Conservation (phyloP, 2,329 filamentous ascomycete genomes). For the Fusarium sp. region DNA sequence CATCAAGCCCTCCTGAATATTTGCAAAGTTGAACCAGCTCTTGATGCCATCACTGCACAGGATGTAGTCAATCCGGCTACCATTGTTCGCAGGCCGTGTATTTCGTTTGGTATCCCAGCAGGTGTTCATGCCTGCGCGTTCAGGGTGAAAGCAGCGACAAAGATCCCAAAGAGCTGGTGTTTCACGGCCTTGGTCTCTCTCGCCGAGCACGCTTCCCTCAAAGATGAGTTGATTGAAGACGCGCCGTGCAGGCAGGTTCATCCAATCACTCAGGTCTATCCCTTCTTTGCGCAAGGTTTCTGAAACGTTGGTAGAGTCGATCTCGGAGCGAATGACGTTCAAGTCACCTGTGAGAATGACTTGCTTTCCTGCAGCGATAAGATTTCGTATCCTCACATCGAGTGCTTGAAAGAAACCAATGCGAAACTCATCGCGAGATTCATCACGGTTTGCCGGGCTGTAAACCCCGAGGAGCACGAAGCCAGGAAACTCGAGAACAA, state of each 20-base stretch:
- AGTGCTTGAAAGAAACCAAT: slow-evolving; percentile 84
- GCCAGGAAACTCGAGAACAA: slow-evolving; percentile 92
- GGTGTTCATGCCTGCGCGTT: slow-evolving; percentile 92
- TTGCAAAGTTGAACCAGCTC: slow-evolving; percentile 82
- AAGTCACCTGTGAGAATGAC: slow-evolving; percentile 91
- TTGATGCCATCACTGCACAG: slow-evolving; percentile 85
- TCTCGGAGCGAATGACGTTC: slow-evolving; percentile 79
- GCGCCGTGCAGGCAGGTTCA: slow-evolving; percentile 79
- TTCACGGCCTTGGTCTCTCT: slow-evolving; percentile 79
- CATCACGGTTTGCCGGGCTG: slow-evolving; percentile 90
- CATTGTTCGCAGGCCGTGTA: slow-evolving; percentile 94
- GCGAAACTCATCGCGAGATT: slow-evolving; percentile 86
- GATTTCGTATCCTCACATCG: slow-evolving; percentile 87
- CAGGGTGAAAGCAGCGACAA: slow-evolving; percentile 84
- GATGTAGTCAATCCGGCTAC: slow-evolving; percentile 93
- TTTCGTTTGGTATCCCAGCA: slow-evolving; percentile 98
- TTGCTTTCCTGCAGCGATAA: slow-evolving; percentile 83
- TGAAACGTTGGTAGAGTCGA: slow-evolving; percentile 82
- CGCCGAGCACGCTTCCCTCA: slow-evolving; percentile 76
- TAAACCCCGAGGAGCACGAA: slow-evolving; percentile 96
- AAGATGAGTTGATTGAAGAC: slow-evolving; percentile 90
- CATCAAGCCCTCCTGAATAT: slow-evolving; percentile 94
- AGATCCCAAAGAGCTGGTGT: slow-evolving; percentile 85
- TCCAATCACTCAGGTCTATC: slow-evolving; percentile 78
- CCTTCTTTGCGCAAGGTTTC: slow-evolving; percentile 81